Evolutionary conservation across 83 land plant species (phyloP), one percentile per base, ranked within the genome.

Genomic region (Thuja plicata): DNA sequence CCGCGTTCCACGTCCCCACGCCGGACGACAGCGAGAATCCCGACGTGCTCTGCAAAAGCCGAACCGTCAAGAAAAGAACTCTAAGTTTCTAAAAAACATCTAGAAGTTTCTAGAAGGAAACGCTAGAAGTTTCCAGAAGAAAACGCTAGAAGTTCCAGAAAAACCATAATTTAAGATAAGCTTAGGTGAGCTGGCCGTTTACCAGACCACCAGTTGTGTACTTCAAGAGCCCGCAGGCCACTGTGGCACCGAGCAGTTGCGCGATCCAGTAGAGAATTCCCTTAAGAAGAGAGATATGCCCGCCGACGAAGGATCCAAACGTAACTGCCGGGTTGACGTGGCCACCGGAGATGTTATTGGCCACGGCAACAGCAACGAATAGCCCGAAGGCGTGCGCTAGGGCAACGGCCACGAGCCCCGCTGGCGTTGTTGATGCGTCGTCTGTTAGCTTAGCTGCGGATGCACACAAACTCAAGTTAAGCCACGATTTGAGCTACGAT

Each of bases 241-340:
- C 90, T n/a, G 92, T 89, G 57, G 93, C 93, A 66, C 95, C 96
- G 24, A 92, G 88, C 77, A 92, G 87, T 77, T 95, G 96, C 38
- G 95, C 95, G 45, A 92, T 87, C 94, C 95, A 95, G 91, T 95
- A 95, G 46, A 95, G 19, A 32, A 92, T 32, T 24, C 80, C 84
- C 85, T 92, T 90, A 34, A 92, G 85, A 82, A 94, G 50, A 8
- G 92, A 83, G 78, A 90, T 92, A 86, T 93, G 88, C 21, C 92
- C 92, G 30, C 93, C 92, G 17, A 92, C 88, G 35, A 93, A 74
- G 40, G 95, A 91, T 46, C 95, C 95, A 43, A 93, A 93, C 30
- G 93, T 89, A 27, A 94, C 92, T 6, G 92, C 95, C 9, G 94
- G 95, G 91, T 94, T 94, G 50, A 94, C 92, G 66, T 92, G 93